Evolutionary conservation across 2,329 filamentous ascomycete genomes (phyloP).

Genomic region (Nemania sp.): DNA sequence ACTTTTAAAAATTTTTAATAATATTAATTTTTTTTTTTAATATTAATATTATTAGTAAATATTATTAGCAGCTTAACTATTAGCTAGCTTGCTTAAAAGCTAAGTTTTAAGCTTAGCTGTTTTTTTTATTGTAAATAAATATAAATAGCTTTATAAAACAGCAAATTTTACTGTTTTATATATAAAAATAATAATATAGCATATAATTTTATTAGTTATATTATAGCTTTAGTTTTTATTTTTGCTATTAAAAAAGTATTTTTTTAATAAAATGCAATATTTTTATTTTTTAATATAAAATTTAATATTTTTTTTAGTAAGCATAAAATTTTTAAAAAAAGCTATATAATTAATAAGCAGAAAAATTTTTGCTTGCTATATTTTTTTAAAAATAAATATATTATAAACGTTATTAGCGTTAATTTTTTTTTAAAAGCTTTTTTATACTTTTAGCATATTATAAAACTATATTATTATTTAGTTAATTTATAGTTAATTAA

Average conservation of each 20-base stretch:
- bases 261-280: background rate
- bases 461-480: too few relatives aligned
- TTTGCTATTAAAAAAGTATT: too few relatives aligned
- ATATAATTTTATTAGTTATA: background rate
- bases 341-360: background rate
- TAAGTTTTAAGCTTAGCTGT: background rate
- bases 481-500: background rate
- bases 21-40: background rate
- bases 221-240: too few relatives aligned
- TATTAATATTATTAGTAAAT: background rate
- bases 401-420: background rate
- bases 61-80: background rate
- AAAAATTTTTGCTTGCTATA: background rate
- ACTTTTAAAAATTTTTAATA: too few relatives aligned
- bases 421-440: background rate
- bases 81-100: slow-evolving; percentile 3
- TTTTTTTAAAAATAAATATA: background rate
- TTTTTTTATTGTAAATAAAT: background rate
- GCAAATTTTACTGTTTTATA: background rate
- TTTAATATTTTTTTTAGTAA: background rate
- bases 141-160: background rate
- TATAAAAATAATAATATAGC: background rate
- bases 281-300: background rate
- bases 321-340: slow-evolving; percentile 3
- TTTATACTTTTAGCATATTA: background rate